Base-by-base conservation (phyloP, 2,329 filamentous ascomycete species). In the Pseudogymnoascus pannorum region DNA sequence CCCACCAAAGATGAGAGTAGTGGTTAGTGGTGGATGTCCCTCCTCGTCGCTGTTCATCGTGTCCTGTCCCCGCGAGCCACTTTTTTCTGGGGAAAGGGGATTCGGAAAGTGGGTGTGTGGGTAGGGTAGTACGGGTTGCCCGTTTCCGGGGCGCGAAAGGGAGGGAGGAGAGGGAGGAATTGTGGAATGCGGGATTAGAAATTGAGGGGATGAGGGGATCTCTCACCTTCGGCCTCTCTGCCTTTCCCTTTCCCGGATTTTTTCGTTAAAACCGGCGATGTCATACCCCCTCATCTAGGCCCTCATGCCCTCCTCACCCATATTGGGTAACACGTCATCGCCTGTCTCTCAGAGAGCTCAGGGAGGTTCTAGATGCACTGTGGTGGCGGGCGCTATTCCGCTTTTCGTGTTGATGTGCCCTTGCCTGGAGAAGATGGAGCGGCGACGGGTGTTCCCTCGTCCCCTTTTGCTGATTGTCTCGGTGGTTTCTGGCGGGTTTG, bases 281-380 rank as follows among this genome's bases (percentile, higher is more conserved):
- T 51, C 44, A 29, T 51, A 51, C 12, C 20, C 22, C 44, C 65
- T 82, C 29, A 7, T 31, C 29, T 31, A n/a, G 29, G 29, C 29
- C 29, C 29, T 7, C 9, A 31, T 31, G n/a, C n/a, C n/a, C n/a
- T n/a, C n/a, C n/a, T 76, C 35, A 75, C 72, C 20, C 89, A 76
- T 68, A 82, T 85, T 36, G 77, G 75, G 64, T 76, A 76, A 31
- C 86, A 76, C 9, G 75, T 68, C 5, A 75, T 74, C 5, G 76
- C 74, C 2, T n/a, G 73, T 72, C 1, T 76, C 77, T 12, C 78
- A 68, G 22, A 74, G 68, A 22, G 68, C n/a, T n/a, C n/a, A n/a
- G n/a, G n/a, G n/a, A n/a, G n/a, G n/a, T 70, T 59, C 44, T 54
- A 54, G 44, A 54, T 54, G 24, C 44, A n/a, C 44, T 24, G 44